Evolutionary conservation across 2,329 filamentous ascomycete species (phyloP), one percentile per base, ranked within the genome.

Genomic region (Akanthomyces uredinophilus): DNA sequence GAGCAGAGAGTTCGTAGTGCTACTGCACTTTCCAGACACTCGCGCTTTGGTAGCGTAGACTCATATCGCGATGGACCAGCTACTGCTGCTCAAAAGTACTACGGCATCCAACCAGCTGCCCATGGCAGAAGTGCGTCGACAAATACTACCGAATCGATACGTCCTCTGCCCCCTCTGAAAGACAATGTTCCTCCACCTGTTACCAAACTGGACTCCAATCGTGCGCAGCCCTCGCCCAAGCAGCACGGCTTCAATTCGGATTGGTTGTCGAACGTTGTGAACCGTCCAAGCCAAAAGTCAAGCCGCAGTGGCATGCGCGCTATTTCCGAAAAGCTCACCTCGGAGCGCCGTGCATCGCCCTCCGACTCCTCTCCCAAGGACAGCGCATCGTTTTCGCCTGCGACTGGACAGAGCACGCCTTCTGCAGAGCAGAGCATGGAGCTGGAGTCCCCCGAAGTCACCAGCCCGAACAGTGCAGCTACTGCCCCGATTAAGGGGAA

Each of bases 31-130:
- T 87, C 87, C 59, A 83, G 89, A 64, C 91, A 94, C 70, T 93
- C 90, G 29, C 84, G 90, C 66, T 89, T 92, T 66, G 88, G 88
- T 60, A 96, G 92, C 72, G 82, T 88, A 55, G 91, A 92, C 69
- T 95, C 91, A 0, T 82, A 86, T 52, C 83, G 83, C 50, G 88
- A 91, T 52, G 78, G 81, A 4, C 70, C 84, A 18, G 85, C 87
- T n/a, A 78, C 85, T n/a, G 84, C 85, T 22, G 80, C 81, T 11
- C 88, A 92, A 69, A 86, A 88, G 67, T 92, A 92, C 71, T 91
- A 89, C 68, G 85, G 87, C 22, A 65, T 81, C 44, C 70, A 73
- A 41, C 64, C 75, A 46, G 72, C 73, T 24, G 78, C 79, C 65
- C 80, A 87, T 71, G 80, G 84, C 70, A 83, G 85, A 69, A 81